These are phyloP conservation scores for Pleurostoma richardsiae DNA, from an alignment of 2,329 filamentous ascomycete species.

Conservation along the genomic window DNA sequence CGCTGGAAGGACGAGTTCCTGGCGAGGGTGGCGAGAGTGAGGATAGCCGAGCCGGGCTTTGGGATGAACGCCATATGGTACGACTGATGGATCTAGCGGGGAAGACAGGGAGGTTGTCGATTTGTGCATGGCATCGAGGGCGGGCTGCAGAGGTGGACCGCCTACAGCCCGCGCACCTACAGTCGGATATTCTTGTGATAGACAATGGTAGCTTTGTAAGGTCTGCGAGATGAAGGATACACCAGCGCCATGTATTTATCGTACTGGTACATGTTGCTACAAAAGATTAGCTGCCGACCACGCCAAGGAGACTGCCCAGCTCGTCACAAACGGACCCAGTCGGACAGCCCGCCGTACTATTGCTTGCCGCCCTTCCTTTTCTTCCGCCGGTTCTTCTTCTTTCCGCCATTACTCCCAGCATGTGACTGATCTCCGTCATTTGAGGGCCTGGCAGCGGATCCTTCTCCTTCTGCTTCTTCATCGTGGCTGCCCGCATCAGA, in stretches of 20 bases:
- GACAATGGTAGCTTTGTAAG: no score
- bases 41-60: conserved; percentile 82
- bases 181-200: no score
- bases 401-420: conserved; percentile 7
- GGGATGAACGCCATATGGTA: conserved; percentile 98
- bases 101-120: no score
- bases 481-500: conserved; percentile 3
- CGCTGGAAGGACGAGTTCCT: conserved; percentile 80
- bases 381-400: conserved; percentile 32
- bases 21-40: conserved; percentile 68
- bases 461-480: conserved; percentile 1
- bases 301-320: no score
- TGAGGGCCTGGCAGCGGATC: background rate
- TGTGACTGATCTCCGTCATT: conserved; percentile 5
- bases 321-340: background rate
- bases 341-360: conserved; percentile 10
- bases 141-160: no score
- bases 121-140: no score
- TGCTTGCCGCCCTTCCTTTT: conserved; percentile 28
- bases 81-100: conserved; percentile 41
- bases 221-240: no score
- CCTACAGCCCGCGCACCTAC: no score
- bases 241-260: no score
- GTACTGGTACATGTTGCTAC: no score
- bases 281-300: no score